Evolutionary conservation across 768 basidiomycete genomes (phyloP).

Genomic region (Holtermannia corniformis): DNA sequence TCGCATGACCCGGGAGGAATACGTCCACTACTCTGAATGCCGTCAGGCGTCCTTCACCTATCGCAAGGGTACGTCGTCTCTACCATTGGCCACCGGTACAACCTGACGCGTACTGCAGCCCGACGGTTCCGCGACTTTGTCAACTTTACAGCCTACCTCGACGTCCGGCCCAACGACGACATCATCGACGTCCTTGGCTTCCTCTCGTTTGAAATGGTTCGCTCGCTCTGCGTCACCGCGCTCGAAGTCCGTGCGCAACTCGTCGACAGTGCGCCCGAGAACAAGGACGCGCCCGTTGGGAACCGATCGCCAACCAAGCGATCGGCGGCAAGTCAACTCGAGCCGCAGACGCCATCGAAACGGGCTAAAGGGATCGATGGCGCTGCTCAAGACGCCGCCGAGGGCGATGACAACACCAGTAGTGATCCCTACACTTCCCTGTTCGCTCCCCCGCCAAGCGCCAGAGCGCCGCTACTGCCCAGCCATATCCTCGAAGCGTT

Average conservation of each 20-base stretch:
- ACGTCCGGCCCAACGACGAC: slow-evolving; percentile 84
- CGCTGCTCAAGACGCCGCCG: slow-evolving; percentile 50
- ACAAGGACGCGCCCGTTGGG: neutral
- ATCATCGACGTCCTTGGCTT: slow-evolving; percentile 95
- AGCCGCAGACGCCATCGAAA: slow-evolving; percentile 4
- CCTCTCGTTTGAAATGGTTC: slow-evolving; percentile 93
- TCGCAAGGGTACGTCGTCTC: slow-evolving; percentile 62
- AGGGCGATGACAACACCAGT: slow-evolving; percentile 40
- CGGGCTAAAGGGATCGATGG: slow-evolving; percentile 47
- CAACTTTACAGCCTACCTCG: slow-evolving; percentile 73
- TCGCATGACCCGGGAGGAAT: slow-evolving; percentile 93
- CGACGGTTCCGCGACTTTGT: slow-evolving; percentile 94
- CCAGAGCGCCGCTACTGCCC: slow-evolving; percentile 64
- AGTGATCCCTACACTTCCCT: slow-evolving; percentile 49
- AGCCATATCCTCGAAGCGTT: slow-evolving; percentile 90
- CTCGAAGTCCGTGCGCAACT: slow-evolving; percentile 51
- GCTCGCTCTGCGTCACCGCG: slow-evolving; percentile 80
- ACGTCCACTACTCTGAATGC: slow-evolving; percentile 93
- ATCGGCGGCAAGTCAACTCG: neutral
- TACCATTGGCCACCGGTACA: neutral
- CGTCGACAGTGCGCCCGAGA: slow-evolving; percentile 3
- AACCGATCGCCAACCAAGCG: neutral
- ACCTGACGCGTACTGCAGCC: slow-evolving; percentile 46
- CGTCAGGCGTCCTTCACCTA: slow-evolving; percentile 95
- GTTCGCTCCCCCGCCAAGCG: slow-evolving; percentile 73